These are phyloP conservation scores for Trichoderma sp. DNA, from an alignment of 2,329 filamentous ascomycete genomes.

Conservation along the genomic window DNA sequence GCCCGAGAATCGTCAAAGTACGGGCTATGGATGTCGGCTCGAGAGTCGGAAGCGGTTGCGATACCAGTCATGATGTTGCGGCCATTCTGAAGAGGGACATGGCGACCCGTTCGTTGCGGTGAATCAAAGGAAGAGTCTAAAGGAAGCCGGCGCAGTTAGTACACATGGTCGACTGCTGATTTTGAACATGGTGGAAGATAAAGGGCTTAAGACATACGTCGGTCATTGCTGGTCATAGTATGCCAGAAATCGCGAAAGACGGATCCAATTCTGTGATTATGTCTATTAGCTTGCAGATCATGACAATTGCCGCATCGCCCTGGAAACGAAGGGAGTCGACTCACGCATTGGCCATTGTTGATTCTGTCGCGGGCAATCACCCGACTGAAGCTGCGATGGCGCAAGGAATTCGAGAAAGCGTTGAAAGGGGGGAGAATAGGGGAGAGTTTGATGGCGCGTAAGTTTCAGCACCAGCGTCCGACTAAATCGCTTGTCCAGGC, in stretches of 20 bases:
- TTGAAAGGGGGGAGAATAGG: background rate
- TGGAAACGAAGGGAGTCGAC: constrained; percentile 12
- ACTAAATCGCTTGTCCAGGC: constrained; percentile 2
- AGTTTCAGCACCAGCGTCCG: background rate
- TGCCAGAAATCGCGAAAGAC: constrained; percentile 94
- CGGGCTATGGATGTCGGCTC: constrained; percentile 74
- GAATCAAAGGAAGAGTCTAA: constrained; percentile 90
- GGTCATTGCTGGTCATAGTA: constrained; percentile 71
- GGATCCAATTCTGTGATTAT: constrained; percentile 55
- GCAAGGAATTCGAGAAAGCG: background rate
- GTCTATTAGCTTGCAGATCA: constrained; percentile 7
- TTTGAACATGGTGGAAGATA: background rate
- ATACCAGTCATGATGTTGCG: constrained; percentile 83
- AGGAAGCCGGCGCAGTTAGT: background rate
- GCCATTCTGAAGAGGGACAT: constrained; percentile 82
- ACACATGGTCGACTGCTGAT: background rate
- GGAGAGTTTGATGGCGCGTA: constrained; percentile 16
- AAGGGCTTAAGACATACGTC: constrained; percentile 50
- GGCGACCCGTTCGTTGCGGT: constrained; percentile 84
- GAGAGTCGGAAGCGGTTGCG: constrained; percentile 85
- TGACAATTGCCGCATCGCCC: background rate
- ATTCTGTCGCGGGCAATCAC: constrained; percentile 1
- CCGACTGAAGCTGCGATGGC: background rate
- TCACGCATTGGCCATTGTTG: constrained; percentile 25
- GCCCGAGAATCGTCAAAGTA: constrained; percentile 69